Evolutionary conservation across 768 basidiomycete genomes (phyloP).

Genomic region (Hortiboletus campestris): DNA sequence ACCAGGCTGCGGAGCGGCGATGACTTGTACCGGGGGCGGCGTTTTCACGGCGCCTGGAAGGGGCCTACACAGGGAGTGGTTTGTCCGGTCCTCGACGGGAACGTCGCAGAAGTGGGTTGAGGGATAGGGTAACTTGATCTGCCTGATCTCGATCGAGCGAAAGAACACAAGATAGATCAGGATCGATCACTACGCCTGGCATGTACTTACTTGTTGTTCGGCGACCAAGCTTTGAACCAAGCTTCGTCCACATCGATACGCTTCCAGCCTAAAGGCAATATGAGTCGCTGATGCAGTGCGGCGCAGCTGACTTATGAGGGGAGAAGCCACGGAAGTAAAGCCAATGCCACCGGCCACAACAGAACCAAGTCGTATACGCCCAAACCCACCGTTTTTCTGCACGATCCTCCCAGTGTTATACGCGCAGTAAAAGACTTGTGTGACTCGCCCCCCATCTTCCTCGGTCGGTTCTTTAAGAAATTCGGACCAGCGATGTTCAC

Average conservation of each 20-base stretch:
- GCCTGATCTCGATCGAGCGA: conserved; percentile 13
- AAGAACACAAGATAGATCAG: neutral
- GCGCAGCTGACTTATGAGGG: neutral
- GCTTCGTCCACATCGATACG: conserved; percentile 41
- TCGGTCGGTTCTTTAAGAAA: conserved; percentile 33
- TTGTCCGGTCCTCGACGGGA: conserved; percentile 40
- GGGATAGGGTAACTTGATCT: conserved; percentile 42
- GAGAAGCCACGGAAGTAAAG: neutral
- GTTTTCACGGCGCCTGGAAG: conserved; percentile 36
- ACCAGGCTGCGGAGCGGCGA: conserved; percentile 34
- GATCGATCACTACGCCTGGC: neutral
- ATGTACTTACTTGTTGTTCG: conserved; percentile 24
- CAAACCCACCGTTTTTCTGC: conserved; percentile 43
- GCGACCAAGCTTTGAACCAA: conserved; percentile 38
- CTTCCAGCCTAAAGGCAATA: conserved; percentile 42
- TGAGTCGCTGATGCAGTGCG: neutral
- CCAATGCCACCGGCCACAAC: neutral
- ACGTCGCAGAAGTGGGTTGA: conserved; percentile 36
- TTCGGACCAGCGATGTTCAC: conserved; percentile 42
- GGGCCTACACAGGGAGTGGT: conserved; percentile 40
- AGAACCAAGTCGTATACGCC: neutral
- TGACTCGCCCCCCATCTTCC: conserved; percentile 29
- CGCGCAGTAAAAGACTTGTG: conserved; percentile 41
- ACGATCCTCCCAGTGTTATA: conserved; percentile 39
- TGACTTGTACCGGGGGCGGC: conserved; percentile 20